Evolutionary conservation across 1,284 basidiomycete genomes (phyloP), one percentile per base, ranked within the genome.

Genomic region (Cutaneotrichosporon mucoides): DNA sequence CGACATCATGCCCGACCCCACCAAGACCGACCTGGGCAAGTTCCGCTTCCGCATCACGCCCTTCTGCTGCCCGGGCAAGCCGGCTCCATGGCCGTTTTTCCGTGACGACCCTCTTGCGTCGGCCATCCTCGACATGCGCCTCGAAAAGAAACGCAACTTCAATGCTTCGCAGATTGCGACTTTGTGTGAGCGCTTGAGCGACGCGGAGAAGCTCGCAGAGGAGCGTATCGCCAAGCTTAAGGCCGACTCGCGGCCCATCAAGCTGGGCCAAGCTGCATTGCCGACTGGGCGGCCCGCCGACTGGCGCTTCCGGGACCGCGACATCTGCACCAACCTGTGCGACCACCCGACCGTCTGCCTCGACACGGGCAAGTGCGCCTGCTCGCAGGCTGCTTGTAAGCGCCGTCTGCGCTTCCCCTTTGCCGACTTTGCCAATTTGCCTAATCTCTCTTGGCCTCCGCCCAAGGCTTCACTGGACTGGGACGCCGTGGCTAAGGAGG

Each of bases 291-390:
- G 55, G 7, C 59, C 67, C 0, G 43, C 46, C 9, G 65, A 70
- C 43, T 73, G 72, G 72, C 59, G 60, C 4, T 33, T 61, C 34
- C 62, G 66, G 15, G 37, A 53, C 24, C 57, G 57, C 4, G 56
- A 60, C 12, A 37, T 61, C 3, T 73, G 72, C 57, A 61, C 60
- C 16, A 73, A 68, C 47, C 53, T 68, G 6, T 73, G 72, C 60
- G 68, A 71, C 56, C 71, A 70, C 54, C 72, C 72, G 2, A 69
- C 67, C 5, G 47, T 69, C 44, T 74, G 72, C 47, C 24, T 74
- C 49, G 70, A 73, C 57, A 72, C 71, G 9, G 70, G 70, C 33
- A 54, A 66, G 55, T 74, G 72, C 57, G 66, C 64, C 12, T 74
- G 72, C 37, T 65, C 59, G 8, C 60, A 66, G 37, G 52, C 58